These are phyloP conservation scores for Dactylellina cionopaga DNA, from an alignment of 2,329 filamentous ascomycete species.

Conservation along the genomic window DNA sequence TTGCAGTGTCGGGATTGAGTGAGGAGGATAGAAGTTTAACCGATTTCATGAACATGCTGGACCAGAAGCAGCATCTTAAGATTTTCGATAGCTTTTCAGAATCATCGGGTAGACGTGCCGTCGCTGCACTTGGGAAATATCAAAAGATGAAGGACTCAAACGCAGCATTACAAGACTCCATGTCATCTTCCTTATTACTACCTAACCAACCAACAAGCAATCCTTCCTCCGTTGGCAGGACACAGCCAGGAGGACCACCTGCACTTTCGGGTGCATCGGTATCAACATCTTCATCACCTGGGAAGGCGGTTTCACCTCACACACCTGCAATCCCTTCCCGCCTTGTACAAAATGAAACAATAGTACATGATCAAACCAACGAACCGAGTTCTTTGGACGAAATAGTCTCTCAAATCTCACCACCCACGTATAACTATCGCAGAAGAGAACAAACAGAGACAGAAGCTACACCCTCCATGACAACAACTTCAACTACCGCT, in stretches of 20 bases:
- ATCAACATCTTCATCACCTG: slow-evolving; percentile 87
- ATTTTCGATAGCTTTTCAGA: slow-evolving; percentile 75
- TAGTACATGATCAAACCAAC: slow-evolving; percentile 32
- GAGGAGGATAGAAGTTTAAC: slow-evolving; percentile 93
- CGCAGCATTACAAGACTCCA: slow-evolving; percentile 86
- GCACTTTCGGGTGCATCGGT: slow-evolving; percentile 74
- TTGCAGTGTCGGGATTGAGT: slow-evolving; percentile 71
- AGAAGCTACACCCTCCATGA: slow-evolving; percentile 3
- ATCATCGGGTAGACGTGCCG: slow-evolving; percentile 74
- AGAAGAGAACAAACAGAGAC: slow-evolving; percentile 35
- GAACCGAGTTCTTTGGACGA: slow-evolving; percentile 36
- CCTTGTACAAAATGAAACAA: slow-evolving; percentile 62
- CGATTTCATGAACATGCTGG: slow-evolving; percentile 88
- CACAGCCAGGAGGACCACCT: slow-evolving; percentile 73
- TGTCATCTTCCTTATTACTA: slow-evolving; percentile 87
- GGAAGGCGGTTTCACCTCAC: slow-evolving; percentile 88
- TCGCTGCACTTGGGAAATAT: slow-evolving; percentile 83
- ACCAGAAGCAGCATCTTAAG: slow-evolving; percentile 84
- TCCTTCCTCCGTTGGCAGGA: slow-evolving; percentile 62
- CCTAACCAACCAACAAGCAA: slow-evolving; percentile 62
- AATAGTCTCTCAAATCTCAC: slow-evolving; percentile 35
- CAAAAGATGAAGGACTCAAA: slow-evolving; percentile 90
- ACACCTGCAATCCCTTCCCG: slow-evolving; percentile 92
- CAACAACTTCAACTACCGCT: slow-evolving; percentile 47
- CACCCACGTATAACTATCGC: slow-evolving; percentile 24